These are phyloP conservation scores for Metarhizium robertsii DNA, from an alignment of 2,329 filamentous ascomycete species.

Conservation along the genomic window DNA sequence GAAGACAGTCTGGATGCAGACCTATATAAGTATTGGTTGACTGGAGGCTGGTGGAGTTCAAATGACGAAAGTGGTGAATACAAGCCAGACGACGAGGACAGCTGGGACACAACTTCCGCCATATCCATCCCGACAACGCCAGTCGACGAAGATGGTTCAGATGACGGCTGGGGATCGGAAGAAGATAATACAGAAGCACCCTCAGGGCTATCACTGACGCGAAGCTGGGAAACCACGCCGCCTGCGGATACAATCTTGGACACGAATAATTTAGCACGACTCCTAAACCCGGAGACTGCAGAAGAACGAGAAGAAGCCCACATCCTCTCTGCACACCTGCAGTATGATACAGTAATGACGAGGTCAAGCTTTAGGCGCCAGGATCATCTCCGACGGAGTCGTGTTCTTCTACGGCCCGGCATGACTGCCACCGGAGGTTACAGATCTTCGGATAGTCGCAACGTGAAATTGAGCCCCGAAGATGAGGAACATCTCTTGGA, in stretches of 20 bases:
- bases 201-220: conserved; percentile 51
- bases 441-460: conserved; percentile 9
- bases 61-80: conserved; percentile 77
- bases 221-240: conserved; percentile 45
- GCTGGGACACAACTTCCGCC: conserved; percentile 72
- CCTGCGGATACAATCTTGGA: conserved; percentile 54
- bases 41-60: conserved; percentile 76
- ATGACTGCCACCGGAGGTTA: conserved; percentile 12
- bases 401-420: conserved; percentile 38
- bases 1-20: conserved; percentile 63
- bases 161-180: conserved; percentile 37
- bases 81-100: conserved; percentile 43
- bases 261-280: conserved; percentile 60
- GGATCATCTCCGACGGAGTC: conserved; percentile 59
- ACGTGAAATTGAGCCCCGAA: conserved; percentile 38
- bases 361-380: conserved; percentile 65
- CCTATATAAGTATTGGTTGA: conserved; percentile 77
- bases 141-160: conserved; percentile 26
- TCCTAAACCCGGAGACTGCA: conserved; percentile 69
- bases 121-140: conserved; percentile 47
- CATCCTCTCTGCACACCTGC: conserved; percentile 71
- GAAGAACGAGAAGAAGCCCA: conserved; percentile 76
- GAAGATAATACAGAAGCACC: conserved; percentile 58
- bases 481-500: conserved; percentile 54
- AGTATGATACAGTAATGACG: conserved; percentile 64